Evolutionary conservation across 2,329 filamentous ascomycete genomes (phyloP).

Genomic region (Ceratocystis alfenasii): DNA sequence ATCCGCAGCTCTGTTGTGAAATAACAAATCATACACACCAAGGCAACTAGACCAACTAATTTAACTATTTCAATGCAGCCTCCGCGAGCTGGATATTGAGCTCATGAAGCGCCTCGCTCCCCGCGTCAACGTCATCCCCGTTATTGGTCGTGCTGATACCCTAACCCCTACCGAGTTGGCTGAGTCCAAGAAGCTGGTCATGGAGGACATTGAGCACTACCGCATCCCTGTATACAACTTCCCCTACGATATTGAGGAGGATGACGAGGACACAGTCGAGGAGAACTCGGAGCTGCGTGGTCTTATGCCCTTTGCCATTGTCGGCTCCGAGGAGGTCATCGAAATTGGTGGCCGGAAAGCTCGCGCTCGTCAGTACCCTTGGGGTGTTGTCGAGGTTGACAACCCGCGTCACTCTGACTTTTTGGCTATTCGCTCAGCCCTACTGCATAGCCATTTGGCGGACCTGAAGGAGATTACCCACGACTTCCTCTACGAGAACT

Average conservation of each 20-base stretch:
- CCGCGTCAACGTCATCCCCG: constrained; percentile 96
- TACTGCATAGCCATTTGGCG: constrained; percentile 93
- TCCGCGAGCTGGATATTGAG: constrained; percentile 97
- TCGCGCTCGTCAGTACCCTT: constrained; percentile 92
- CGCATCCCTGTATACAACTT: constrained; percentile 99
- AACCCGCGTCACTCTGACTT: constrained; percentile 99
- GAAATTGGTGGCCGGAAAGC: constrained; percentile 89
- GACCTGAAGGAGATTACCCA: constrained; percentile 99
- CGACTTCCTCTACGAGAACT: constrained; percentile 99
- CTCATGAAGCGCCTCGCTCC: constrained; percentile 98
- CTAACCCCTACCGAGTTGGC: constrained; percentile 92
- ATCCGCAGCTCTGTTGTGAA: background rate
- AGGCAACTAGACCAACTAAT: background rate
- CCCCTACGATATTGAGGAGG: constrained; percentile 98
- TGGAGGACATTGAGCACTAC: constrained; percentile 99
- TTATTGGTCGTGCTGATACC: constrained; percentile 96
- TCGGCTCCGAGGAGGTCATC: constrained; percentile 88
- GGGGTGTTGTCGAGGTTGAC: constrained; percentile 97
- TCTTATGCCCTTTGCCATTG: constrained; percentile 97
- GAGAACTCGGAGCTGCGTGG: constrained; percentile 96
- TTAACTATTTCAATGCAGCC: constrained; percentile 40
- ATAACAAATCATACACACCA: background rate
- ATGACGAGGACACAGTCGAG: constrained; percentile 97
- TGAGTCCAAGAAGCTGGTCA: constrained; percentile 98
- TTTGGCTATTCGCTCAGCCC: constrained; percentile 87